A percentile compares a stretch with the other conserved stretches of the same genome.
phyloP scores from a whole-genome alignment of 345 rosid species.

The Nephelium lappaceum region DNA sequence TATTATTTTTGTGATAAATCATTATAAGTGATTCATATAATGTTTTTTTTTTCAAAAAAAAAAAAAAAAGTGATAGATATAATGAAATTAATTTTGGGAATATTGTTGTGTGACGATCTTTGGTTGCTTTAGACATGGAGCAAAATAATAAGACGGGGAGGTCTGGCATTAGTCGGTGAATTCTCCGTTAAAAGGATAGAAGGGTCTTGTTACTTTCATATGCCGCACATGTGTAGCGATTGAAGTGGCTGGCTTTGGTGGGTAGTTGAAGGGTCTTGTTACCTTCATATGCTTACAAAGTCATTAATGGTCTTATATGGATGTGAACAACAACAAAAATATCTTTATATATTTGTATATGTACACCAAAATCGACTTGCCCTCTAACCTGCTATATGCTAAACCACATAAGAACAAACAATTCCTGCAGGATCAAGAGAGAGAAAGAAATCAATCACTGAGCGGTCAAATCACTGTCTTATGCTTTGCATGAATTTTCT shows the following conservation, averaged over 20 bases:
- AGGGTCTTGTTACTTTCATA: too few species aligned
- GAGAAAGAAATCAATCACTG: too few species aligned
- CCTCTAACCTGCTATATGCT: not conserved
- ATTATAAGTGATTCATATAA: too few species aligned
- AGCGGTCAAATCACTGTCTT: too few species aligned
- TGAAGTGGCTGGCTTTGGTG: conserved; percentile 7
- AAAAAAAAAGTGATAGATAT: too few species aligned
- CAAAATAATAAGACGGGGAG: not conserved
- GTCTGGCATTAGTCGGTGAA: not conserved
- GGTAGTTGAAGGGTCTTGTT: conserved; percentile 19
- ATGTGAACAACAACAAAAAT: not conserved
- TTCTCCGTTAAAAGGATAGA: not conserved
- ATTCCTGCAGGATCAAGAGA: too few species aligned
- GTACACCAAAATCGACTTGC: not conserved
- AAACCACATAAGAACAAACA: too few species aligned
- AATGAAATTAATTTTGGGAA: too few species aligned
- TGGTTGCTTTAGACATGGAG: not conserved
- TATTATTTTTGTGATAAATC: not conserved
- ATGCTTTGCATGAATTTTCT: too few species aligned
- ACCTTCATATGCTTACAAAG: conserved; percentile 5
- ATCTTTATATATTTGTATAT: not conserved
- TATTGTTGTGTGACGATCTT: not conserved
- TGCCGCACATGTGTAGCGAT: conserved; percentile 11
- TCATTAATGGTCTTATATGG: not conserved
- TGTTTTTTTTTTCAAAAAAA: too few species aligned